phyloP scores from a whole-genome alignment of 768 basidiomycete genomes.

The Wakefieldia striispora region DNA sequence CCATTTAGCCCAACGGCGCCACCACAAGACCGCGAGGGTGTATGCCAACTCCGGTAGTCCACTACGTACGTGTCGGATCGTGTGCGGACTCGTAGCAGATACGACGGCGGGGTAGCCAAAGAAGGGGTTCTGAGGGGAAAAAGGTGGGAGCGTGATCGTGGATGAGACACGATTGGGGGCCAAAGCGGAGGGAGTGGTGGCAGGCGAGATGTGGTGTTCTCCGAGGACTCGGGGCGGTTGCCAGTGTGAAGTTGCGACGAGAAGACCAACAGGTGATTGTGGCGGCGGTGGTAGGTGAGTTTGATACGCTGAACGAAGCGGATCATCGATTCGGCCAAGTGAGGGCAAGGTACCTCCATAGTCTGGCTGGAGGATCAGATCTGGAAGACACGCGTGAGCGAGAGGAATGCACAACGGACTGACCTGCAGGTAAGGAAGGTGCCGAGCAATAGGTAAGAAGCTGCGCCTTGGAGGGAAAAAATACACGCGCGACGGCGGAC shows the following conservation, averaged over 20 bases:
- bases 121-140: constrained; percentile 67
- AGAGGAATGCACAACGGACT: neutral
- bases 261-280: neutral
- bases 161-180: constrained; percentile 4
- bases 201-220: neutral
- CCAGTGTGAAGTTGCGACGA: neutral
- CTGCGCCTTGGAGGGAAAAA: constrained; percentile 59
- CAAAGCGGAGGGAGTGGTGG: neutral
- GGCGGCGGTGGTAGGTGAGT: constrained; percentile 4
- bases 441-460: constrained; percentile 55
- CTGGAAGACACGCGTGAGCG: neutral
- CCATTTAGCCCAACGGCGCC: constrained; percentile 60
- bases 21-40: constrained; percentile 63
- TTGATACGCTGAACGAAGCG: constrained; percentile 31
- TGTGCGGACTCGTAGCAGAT: constrained; percentile 33
- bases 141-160: constrained; percentile 41
- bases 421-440: constrained; percentile 51
- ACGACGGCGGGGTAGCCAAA: constrained; percentile 63
- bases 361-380: constrained; percentile 42
- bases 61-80: constrained; percentile 58
- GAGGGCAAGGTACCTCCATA: constrained; percentile 62
- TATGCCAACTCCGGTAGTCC: constrained; percentile 65
- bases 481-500: constrained; percentile 57
- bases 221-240: neutral
- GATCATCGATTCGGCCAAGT: constrained; percentile 50